Evolutionary conservation across 305 asterid genomes (phyloP), one percentile per base, ranked within the genome.

Genomic region (Solanum hybrid): DNA sequence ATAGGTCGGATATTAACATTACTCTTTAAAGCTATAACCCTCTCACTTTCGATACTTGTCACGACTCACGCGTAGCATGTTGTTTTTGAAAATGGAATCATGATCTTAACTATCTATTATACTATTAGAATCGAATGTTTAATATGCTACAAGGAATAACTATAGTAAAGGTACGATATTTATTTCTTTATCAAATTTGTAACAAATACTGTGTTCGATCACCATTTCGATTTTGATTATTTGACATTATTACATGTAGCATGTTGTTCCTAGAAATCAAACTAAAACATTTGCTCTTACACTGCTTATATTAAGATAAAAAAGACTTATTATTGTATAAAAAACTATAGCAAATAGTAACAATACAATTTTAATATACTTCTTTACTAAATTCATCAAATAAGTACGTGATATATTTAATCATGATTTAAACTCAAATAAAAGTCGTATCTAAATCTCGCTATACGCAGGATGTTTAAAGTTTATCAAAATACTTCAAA

Each of bases 381-480:
- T 38, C 12, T 81, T 81, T 40, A 16, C 5, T 5, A 10, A 81
- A 81, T 46, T 5, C 3, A 26, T 40, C 1, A 7, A 40, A 4
- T 12, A 81, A 81, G 22, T 38, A 38, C 14, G 5, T 0, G 6
- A 0, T 12, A 38, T 80, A 5, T 80, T 80, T 11, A 10, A 80
- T 16, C 13, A 26, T 40, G 1, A 26, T 1, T 40, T 5, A 12
- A 40, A 79, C 7, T 36, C 6, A 1, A 0, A 2, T 3, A 14
- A 24, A 6, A 11, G 0, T 5, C 5, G 1, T 20, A 37, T 7
- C 0, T n/a, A 0, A 13, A 4, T 3, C 5, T 79, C 12, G 22
- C 8, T 17, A 11, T 79, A 36, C 1, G 22, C 22, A 36, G 22
- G 34, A 37, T n/a, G 60, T 37, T 79, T 20, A 5, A 37, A 36